These are phyloP conservation scores for Ambrosia trifida DNA, from an alignment of 129 eudicot species.

Conservation along the genomic window DNA sequence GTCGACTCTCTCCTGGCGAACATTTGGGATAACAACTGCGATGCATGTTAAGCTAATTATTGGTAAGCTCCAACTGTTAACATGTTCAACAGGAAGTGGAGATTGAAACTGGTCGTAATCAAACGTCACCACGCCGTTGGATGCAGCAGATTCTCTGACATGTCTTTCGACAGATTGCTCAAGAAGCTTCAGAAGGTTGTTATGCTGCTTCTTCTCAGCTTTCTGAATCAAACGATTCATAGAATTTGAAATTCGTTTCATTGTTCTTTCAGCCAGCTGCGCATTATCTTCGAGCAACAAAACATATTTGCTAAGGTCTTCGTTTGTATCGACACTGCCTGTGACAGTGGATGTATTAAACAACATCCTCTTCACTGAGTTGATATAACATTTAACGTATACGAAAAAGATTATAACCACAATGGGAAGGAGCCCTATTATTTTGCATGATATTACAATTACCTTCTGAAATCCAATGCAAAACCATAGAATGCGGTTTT, in stretches of 20 bases:
- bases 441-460: constrained; percentile 11
- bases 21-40: background rate
- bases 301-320: background rate
- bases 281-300: background rate
- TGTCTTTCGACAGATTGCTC: background rate
- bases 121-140: background rate
- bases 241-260: background rate
- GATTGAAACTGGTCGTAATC: background rate
- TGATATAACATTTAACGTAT: background rate
- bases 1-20: background rate
- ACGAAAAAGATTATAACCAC: background rate
- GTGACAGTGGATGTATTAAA: background rate
- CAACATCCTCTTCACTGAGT: background rate
- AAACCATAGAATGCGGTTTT: background rate
- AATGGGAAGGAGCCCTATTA: background rate
- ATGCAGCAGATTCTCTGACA: background rate
- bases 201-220: background rate
- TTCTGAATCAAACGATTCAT: background rate
- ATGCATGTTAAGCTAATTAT: constrained; percentile 15
- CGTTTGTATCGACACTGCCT: background rate
- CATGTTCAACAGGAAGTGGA: background rate
- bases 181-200: background rate
- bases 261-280: background rate
- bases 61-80: constrained; percentile 20
- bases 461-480: constrained; percentile 14